Base-by-base conservation (phyloP, 192 early-diverging fungal genomes). In the Phycomyces nitens region DNA sequence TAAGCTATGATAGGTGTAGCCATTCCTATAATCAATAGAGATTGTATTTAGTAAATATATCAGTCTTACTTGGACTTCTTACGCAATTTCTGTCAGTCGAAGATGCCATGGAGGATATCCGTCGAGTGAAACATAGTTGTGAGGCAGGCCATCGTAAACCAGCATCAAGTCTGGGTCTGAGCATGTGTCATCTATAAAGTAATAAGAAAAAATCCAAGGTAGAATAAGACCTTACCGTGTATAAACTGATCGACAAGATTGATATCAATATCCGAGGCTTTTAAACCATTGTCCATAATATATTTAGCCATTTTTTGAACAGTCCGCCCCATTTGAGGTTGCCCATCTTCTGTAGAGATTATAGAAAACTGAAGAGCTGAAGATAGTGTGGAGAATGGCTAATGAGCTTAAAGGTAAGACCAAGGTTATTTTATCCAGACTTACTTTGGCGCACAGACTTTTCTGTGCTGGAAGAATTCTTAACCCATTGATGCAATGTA, bases 201-300 rank as follows among this genome's bases (percentile, higher is more conserved):
- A 62, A 38, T 29, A 21, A 66, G 56, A 44, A 23, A 64, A 60
- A 15, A 39, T 40, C 21, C 40, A 3, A 10, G 14, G 12, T 29
- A 29, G 11, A 59, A 20, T 52, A 39, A 43, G 22, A 42, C 34
- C 49, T 47, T 72, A 81, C 81, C 79, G 66, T 78, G 72, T 57
- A 83, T 60, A 51, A 79, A 81, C 47, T 71, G 69, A 51, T 83
- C 73, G 3, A 83, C 72, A 56, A 81, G 70, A 11, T 73, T 59
- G 49, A 76, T 62, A 47, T 74, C 70, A 49, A 75, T 70, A 23
- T 72, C 76, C 12, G 26, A 26, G 14, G 20, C 53, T 6, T 21
- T 12, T 11, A 54, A 4, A 7, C 5, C 5, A 5, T 21, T 39
- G 20, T 56, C 64, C 14, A 22, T 47, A 11, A 34, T 18, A 16